Percentiles rank a stretch among this genome's conserved stretches.
Conservation (phyloP, 345 rosid species). For the Salix arbutifolia region DNA sequence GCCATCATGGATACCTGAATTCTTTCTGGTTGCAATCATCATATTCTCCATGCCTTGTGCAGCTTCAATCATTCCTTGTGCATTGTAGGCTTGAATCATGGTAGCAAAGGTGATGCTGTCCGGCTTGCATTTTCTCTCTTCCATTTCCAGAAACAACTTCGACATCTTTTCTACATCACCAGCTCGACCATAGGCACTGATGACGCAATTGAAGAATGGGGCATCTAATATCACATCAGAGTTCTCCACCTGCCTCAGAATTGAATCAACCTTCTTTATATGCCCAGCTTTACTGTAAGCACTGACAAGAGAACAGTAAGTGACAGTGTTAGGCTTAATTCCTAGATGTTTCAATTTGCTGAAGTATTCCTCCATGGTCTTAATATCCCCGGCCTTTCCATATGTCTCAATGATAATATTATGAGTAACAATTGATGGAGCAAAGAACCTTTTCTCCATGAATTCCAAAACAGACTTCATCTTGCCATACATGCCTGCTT, state of each 20-base stretch:
- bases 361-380: constrained; percentile 63
- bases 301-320: constrained; percentile 69
- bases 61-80: constrained; percentile 59
- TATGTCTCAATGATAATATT: constrained; percentile 61
- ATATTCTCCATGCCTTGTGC: constrained; percentile 51
- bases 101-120: constrained; percentile 62
- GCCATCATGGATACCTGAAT: constrained; percentile 22
- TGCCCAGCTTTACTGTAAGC: constrained; percentile 62
- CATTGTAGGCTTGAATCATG: constrained; percentile 61
- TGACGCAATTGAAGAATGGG: constrained; percentile 68
- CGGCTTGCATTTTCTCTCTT: constrained; percentile 63
- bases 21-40: constrained; percentile 33
- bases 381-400: constrained; percentile 58
- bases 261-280: constrained; percentile 55
- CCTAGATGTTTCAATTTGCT: constrained; percentile 72
- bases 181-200: constrained; percentile 67
- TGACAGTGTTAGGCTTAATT: constrained; percentile 70
- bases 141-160: constrained; percentile 54
- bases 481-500: constrained; percentile 53
- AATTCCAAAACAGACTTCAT: constrained; percentile 57
- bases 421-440: constrained; percentile 49
- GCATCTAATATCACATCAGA: constrained; percentile 75
- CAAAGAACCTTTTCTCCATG: constrained; percentile 65
- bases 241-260: constrained; percentile 70
- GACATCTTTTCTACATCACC: constrained; percentile 70